phyloP scores from a whole-genome alignment of 2,329 filamentous ascomycete species.

The Emergomyces orientalis region DNA sequence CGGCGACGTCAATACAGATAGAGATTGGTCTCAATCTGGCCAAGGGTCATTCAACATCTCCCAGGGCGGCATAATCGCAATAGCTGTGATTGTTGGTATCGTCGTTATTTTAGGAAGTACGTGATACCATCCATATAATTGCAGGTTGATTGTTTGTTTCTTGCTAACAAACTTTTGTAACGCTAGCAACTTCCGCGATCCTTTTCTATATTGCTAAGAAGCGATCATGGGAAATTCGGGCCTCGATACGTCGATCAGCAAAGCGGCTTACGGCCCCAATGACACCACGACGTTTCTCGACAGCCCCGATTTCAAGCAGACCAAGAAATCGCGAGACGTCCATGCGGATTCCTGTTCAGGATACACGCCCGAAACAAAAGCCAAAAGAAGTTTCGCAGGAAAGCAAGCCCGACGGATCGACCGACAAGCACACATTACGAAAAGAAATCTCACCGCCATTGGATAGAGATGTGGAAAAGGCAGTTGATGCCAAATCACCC shows the following conservation, averaged over 20 bases:
- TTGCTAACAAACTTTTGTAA: conserved; percentile 6
- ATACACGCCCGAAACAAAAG: not conserved
- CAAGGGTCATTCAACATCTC: conserved; percentile 55
- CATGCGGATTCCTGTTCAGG: not conserved
- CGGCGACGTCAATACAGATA: conserved; percentile 30
- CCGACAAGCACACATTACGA: not conserved
- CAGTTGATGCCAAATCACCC: not conserved
- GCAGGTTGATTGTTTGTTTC: not conserved
- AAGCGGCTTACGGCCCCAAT: conserved; percentile 26
- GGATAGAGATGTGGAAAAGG: conserved; percentile 6
- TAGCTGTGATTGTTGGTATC: conserved; percentile 60
- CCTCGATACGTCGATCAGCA: conserved; percentile 60
- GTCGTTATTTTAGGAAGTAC: conserved; percentile 62
- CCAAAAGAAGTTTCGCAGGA: not conserved
- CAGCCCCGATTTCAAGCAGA: not conserved
- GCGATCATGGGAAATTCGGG: conserved; percentile 69
- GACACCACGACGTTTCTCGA: conserved; percentile 9
- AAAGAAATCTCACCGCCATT: not conserved
- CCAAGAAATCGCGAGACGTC: not conserved
- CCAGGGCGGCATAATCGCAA: conserved; percentile 60
- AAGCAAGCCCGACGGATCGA: not conserved
- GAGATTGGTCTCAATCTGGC: conserved; percentile 57
- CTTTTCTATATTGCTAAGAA: conserved; percentile 78
- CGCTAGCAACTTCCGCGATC: conserved; percentile 51
- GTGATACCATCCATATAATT: conserved; percentile 22